Percentiles rank a stretch among this genome's conserved stretches.
Evolutionary conservation across 2,329 filamentous ascomycete species (phyloP).

Genomic region (Trichoderma endophyticum): DNA sequence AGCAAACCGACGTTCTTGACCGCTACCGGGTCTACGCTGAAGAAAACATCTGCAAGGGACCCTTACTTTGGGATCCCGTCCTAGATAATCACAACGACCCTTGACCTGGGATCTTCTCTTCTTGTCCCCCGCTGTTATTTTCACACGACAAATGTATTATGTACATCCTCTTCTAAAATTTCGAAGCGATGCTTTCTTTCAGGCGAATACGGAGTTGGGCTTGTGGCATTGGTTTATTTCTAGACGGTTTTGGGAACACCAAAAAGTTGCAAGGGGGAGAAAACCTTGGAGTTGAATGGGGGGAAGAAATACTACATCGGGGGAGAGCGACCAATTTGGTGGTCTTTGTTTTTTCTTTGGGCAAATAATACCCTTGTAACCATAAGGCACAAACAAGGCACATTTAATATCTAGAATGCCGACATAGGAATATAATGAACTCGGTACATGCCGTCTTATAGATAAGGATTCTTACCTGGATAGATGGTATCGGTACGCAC

Average conservation of each 20-base stretch:
- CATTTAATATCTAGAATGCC: background rate
- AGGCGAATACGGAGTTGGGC: slow-evolving; percentile 14
- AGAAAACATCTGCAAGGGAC: slow-evolving; percentile 45
- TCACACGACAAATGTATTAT: slow-evolving; percentile 7
- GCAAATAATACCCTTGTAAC: slow-evolving; percentile 5
- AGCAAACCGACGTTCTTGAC: slow-evolving; percentile 52
- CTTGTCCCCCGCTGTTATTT: background rate
- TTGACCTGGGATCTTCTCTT: background rate
- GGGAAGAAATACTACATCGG: background rate
- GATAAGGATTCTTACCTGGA: background rate
- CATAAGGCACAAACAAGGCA: background rate
- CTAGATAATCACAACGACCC: background rate
- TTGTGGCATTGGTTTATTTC: background rate
- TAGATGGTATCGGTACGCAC: background rate
- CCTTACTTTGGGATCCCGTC: slow-evolving; percentile 29
- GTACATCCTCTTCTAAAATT: slow-evolving; percentile 2
- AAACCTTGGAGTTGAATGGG: background rate
- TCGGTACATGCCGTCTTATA: background rate
- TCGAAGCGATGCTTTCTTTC: background rate
- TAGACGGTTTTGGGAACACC: background rate
- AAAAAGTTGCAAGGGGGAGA: background rate
- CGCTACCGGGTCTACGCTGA: slow-evolving; percentile 52
- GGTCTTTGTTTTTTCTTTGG: background rate
- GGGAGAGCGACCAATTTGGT: background rate
- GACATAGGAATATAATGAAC: background rate